These are phyloP conservation scores for Quercus wislizeni DNA, from an alignment of 306 rosid genomes.

Conservation along the genomic window DNA sequence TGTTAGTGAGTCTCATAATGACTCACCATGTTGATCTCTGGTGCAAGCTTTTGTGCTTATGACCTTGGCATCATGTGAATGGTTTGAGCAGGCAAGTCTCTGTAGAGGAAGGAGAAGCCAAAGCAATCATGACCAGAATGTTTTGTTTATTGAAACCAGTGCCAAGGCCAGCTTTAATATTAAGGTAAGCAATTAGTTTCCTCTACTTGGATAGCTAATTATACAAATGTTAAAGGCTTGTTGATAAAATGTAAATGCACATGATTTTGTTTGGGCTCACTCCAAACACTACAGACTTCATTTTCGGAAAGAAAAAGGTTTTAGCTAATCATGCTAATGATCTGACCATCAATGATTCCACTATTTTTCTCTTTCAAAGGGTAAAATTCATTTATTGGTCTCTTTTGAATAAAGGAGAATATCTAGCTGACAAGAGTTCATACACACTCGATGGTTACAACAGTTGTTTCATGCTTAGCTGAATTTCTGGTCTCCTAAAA, in stretches of 20 bases:
- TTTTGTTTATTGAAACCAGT: constrained; percentile 88
- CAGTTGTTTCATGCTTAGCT: neutral
- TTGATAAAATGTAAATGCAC: neutral
- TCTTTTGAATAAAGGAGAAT: neutral
- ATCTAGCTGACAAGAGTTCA: neutral
- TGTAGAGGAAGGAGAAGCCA: constrained; percentile 86
- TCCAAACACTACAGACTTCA: neutral
- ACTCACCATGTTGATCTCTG: constrained; percentile 8
- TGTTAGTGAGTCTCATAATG: constrained; percentile 21
- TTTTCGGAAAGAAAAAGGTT: neutral
- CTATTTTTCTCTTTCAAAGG: neutral
- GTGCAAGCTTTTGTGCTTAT: constrained; percentile 18
- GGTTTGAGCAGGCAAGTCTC: constrained; percentile 71
- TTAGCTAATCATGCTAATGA: neutral
- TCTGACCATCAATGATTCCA: neutral
- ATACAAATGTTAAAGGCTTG: neutral
- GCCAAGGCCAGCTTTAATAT: constrained; percentile 94
- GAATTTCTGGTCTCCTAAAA: neutral
- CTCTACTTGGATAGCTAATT: neutral
- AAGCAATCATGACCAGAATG: constrained; percentile 64
- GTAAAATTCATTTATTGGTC: neutral
- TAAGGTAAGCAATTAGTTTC: constrained; percentile 42
- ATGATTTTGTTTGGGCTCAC: neutral
- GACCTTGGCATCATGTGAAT: neutral
- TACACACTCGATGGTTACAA: neutral